Evolutionary conservation across 2,329 filamentous ascomycete genomes (phyloP), one percentile per base, ranked within the genome.

Genomic region (Remersonia thermophila): DNA sequence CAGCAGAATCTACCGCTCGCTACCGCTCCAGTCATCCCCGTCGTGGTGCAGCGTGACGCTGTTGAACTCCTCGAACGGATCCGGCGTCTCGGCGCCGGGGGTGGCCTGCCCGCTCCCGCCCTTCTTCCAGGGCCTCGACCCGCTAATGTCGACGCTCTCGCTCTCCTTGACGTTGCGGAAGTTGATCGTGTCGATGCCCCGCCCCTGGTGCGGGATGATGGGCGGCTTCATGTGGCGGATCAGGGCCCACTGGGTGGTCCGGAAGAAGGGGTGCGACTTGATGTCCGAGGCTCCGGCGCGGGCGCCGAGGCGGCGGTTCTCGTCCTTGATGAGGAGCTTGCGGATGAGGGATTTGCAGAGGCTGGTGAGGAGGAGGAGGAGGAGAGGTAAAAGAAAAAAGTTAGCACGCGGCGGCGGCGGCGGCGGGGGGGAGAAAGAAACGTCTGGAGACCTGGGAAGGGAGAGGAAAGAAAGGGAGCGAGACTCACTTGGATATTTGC

Each of bases 21-120:
- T 23, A 5, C 20, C 20, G 9, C 20, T 23, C 20, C 20, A 23
- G 33, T 86, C 83, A 48, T 95, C 89, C 12, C 86, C 91, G 38
- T 96, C 91, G 55, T 98, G 91, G 58, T 96, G 89, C 43, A 98
- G 67, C 34, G 91, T 98, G 29, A 98, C 87, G 55, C 85, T 93
- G 67, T 96, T 98, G 62, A 98, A 98, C 58, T 96, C 91, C 59
- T 95, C 84, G 55, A 98, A 98, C 2, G 91, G 91, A 68, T 98
- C 91, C 3, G 74, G 68, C 17, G 37, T 33, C 55, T 95, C 89
- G 27, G 71, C 82, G 30, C 82, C 83, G 1, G 89, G 89, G 3
- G 89, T 96, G 2, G 81, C 75, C 36, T 93, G 66, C 1, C 83
- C 84, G 30, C 81, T 89, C 54, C 86, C 85, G 60, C 84, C 85